These are phyloP conservation scores for Amanita pallidorosea DNA, from an alignment of 768 basidiomycete species.

Conservation along the genomic window DNA sequence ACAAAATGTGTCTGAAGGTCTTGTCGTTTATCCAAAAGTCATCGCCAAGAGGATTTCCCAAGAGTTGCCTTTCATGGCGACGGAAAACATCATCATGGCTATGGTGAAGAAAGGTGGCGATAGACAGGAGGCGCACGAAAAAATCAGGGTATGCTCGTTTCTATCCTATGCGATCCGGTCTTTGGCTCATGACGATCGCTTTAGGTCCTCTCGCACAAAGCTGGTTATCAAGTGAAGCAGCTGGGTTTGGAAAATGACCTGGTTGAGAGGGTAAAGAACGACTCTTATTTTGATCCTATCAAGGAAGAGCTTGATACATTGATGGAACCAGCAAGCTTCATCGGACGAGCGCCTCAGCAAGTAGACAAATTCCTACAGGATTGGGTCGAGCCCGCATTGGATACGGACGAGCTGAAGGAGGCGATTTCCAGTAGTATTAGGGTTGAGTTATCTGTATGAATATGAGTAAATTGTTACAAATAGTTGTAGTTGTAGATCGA, in stretches of 20 bases:
- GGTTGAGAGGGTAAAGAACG: slow-evolving; percentile 72
- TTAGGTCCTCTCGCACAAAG: slow-evolving; percentile 88
- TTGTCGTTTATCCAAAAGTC: slow-evolving; percentile 98
- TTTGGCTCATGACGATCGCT: background rate
- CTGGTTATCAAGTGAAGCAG: slow-evolving; percentile 88
- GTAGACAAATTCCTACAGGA: slow-evolving; percentile 81
- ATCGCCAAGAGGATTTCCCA: slow-evolving; percentile 87
- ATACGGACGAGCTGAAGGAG: slow-evolving; percentile 40
- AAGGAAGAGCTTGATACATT: slow-evolving; percentile 66
- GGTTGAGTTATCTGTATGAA: slow-evolving; percentile 56
- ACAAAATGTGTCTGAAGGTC: slow-evolving; percentile 93
- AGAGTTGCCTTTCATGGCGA: slow-evolving; percentile 99
- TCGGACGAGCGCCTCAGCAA: slow-evolving; percentile 92
- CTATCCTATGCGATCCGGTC: background rate
- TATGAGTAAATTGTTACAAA: no score
- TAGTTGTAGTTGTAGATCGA: no score
- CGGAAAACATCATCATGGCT: slow-evolving; percentile 99
- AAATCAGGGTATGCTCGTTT: slow-evolving; percentile 57
- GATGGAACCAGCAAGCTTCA: slow-evolving; percentile 80
- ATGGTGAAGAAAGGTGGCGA: slow-evolving; percentile 93
- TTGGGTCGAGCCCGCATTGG: slow-evolving; percentile 80
- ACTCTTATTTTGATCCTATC: slow-evolving; percentile 87
- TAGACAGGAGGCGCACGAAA: slow-evolving; percentile 94
- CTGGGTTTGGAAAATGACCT: slow-evolving; percentile 94
- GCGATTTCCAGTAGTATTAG: slow-evolving; percentile 40